Evolutionary conservation across 495 filamentous ascomycete species (phyloP), one percentile per base, ranked within the genome.

Genomic region (Daldinia caldariorum): DNA sequence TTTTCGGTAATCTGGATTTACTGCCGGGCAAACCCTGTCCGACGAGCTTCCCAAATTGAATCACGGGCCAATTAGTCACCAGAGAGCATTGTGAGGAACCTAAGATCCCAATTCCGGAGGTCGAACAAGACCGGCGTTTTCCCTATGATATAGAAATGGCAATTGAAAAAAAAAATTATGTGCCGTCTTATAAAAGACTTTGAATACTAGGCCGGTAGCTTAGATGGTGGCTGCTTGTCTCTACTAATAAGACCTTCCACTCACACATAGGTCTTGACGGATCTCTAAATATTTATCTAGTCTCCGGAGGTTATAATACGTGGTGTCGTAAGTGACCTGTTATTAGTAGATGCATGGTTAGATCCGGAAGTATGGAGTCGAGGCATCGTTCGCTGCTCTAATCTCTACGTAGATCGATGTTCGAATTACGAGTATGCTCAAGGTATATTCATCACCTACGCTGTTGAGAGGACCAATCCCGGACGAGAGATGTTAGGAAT

Each of bases 241-340:
- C 65, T 72, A 65, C 65, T 72, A 72, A 72, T 72, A 72, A 67
- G 50, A 31, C 18, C 4, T 61, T 45, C 63, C 49, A 53, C 49
- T 58, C 50, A 64, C 64, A 49, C 60, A 56, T 39, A 31, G 41
- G 22, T 26, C 57, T 68, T 62, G 20, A 32, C 32, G 59, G 38
- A 59, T 51, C 22, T 62, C 26, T 26, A 26, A 57, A 26, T 53
- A 53, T 53, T 53, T 20, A 53, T 53, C 22, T 53, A 53, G 39
- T 34, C 41, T 72, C 60, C 16, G 38, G 41, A 65, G 32, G 45
- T 41, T 26, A 55, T 20, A 61, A 64, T 67, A 72, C 69, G 69
- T 72, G 69, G 69, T 68, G 54, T 72, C 50, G 61, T 61, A 58
- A 39, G 22, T 38, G 51, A 26, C 70, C 70, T 68, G 60, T 38